Percentiles rank a stretch among this genome's conserved stretches.
Conservation (phyloP, 2,329 filamentous ascomycete species). For the Penicillium sp. region DNA sequence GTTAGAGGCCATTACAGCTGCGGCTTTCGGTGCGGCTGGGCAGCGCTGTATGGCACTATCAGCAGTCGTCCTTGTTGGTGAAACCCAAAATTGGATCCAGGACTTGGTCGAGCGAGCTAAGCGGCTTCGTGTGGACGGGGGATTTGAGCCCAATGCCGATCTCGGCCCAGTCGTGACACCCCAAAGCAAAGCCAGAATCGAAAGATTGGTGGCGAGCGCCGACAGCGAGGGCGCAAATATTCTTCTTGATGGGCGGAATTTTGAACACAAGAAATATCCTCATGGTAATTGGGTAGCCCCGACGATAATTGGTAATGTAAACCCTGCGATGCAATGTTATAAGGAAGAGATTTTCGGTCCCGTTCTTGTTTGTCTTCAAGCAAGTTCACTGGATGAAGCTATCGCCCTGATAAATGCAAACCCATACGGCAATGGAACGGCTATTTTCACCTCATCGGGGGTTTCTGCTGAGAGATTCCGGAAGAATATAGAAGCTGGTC, state of each 20-base stretch:
- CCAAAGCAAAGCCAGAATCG: conserved; percentile 62
- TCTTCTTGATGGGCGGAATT: conserved; percentile 51
- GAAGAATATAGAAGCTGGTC: conserved; percentile 65
- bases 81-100: conserved; percentile 64
- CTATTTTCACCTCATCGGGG: conserved; percentile 64
- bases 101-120: conserved; percentile 64
- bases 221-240: conserved; percentile 65
- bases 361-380: conserved; percentile 63
- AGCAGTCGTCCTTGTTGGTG: conserved; percentile 47
- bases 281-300: conserved; percentile 37
- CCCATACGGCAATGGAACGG: conserved; percentile 66
- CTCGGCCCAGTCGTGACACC: conserved; percentile 64
- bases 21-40: conserved; percentile 69
- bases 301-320: conserved; percentile 65
- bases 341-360: conserved; percentile 67
- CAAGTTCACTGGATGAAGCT: conserved; percentile 61
- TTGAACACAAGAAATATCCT: conserved; percentile 2
- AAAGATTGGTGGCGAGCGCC: conserved; percentile 60
- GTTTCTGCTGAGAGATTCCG: conserved; percentile 63
- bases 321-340: conserved; percentile 66
- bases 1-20: conserved; percentile 67
- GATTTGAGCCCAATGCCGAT: conserved; percentile 62
- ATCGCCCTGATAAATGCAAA: conserved; percentile 65
- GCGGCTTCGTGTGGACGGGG: conserved; percentile 59
- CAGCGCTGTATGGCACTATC: conserved; percentile 69